Evolutionary conservation across 495 filamentous ascomycete species (phyloP).

Genomic region (Usnea hakonensis): DNA sequence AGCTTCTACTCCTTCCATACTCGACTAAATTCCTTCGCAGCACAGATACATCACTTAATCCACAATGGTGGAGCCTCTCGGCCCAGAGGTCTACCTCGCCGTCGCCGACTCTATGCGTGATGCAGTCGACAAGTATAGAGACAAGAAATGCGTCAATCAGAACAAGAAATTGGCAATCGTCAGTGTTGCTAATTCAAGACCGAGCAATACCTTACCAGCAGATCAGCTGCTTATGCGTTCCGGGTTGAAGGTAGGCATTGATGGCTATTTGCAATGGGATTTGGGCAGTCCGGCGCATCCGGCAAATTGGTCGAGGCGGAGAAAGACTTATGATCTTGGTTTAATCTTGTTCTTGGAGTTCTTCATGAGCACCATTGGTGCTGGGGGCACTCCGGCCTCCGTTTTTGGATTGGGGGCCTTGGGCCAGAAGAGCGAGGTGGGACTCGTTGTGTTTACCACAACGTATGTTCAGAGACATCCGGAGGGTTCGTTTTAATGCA

Average conservation of each 20-base stretch:
- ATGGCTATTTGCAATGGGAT: constrained; percentile 33
- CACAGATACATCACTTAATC: background rate
- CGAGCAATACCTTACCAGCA: background rate
- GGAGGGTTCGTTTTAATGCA: background rate
- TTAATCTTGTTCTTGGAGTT: constrained; percentile 38
- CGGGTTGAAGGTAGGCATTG: constrained; percentile 1
- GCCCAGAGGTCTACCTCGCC: constrained; percentile 10
- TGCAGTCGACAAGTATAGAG: background rate
- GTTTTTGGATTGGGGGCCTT: background rate
- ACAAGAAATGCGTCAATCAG: background rate
- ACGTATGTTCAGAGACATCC: constrained; percentile 6
- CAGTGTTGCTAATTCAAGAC: background rate
- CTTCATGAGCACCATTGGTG: constrained; percentile 27
- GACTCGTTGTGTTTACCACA: constrained; percentile 17
- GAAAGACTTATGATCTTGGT: constrained; percentile 33
- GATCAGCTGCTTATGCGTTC: constrained; percentile 1
- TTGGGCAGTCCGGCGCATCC: constrained; percentile 34
- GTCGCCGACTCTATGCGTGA: background rate
- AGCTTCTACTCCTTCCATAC: too few species aligned
- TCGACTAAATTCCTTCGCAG: background rate
- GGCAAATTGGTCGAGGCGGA: constrained; percentile 32
- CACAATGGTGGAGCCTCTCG: constrained; percentile 9
- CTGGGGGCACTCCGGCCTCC: constrained; percentile 5
- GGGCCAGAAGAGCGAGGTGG: background rate
- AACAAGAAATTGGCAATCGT: background rate